phyloP scores from a whole-genome alignment of 192 early-diverging fungal genomes.

The Podila epicladia region DNA sequence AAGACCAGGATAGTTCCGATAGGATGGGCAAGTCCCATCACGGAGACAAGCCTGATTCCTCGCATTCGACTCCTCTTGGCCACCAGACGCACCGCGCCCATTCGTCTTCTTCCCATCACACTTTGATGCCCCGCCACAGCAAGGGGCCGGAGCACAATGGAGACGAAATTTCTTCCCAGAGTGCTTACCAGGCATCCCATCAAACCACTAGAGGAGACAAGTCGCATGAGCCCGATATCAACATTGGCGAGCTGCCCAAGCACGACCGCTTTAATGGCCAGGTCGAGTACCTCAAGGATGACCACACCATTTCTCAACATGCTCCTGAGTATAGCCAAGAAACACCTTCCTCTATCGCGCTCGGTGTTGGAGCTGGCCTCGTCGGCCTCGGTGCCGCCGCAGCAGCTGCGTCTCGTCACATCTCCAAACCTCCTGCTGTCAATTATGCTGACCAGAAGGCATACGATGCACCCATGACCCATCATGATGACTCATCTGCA shows the following conservation, averaged over 20 bases:
- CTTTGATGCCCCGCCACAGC: background rate
- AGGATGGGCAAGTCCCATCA: background rate
- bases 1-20: no score
- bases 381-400: background rate
- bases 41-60: background rate
- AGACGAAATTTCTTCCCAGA: no score
- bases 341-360: background rate
- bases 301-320: background rate
- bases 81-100: background rate
- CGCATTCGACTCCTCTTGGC: background rate
- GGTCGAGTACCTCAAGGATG: background rate
- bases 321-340: background rate
- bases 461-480: background rate
- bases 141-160: background rate
- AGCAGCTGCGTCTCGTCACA: background rate
- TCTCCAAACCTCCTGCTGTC: background rate
- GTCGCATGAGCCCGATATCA: background rate
- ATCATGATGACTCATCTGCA: background rate
- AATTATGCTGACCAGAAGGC: background rate
- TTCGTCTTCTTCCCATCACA: background rate
- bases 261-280: background rate
- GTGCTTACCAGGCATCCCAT: no score
- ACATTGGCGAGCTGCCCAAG: constrained; percentile 5
- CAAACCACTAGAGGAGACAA: background rate
- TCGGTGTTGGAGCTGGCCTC: background rate